Evolutionary conservation across 192 early-diverging fungal species (phyloP).

Genomic region (Lobosporangium transversale): DNA sequence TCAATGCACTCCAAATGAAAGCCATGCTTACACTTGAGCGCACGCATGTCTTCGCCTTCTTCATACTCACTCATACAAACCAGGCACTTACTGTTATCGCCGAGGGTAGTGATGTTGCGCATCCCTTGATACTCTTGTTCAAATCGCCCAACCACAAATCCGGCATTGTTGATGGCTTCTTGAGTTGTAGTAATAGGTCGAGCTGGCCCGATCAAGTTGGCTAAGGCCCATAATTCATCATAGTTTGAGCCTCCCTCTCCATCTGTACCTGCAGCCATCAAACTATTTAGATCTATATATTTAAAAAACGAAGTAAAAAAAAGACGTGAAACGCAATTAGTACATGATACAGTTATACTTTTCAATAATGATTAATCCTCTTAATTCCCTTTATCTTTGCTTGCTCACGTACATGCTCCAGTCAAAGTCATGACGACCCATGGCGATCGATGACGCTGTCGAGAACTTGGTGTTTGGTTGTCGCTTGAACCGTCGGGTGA

Average conservation of each 20-base stretch:
- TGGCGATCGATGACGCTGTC: constrained; percentile 26
- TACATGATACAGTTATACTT: too few relatives aligned
- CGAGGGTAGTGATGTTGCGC: constrained; percentile 28
- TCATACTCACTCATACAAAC: constrained; percentile 65
- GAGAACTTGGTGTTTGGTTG: constrained; percentile 3
- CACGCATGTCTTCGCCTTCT: constrained; percentile 57
- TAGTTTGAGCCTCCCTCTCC: constrained; percentile 39
- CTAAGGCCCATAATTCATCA: constrained; percentile 52
- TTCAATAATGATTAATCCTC: too few relatives aligned
- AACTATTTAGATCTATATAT: constrained; percentile 35
- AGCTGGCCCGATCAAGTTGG: constrained; percentile 55
- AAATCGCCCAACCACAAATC: constrained; percentile 40
- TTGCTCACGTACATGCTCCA: constrained; percentile 50
- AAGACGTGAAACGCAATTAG: too few relatives aligned
- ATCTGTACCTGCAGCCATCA: constrained; percentile 30
- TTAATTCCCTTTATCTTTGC: too few relatives aligned
- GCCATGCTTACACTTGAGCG: constrained; percentile 63
- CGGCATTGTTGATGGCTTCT: constrained; percentile 51
- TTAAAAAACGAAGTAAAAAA: background rate
- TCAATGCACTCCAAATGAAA: constrained; percentile 68
- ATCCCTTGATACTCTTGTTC: constrained; percentile 47
- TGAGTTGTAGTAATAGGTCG: constrained; percentile 57
- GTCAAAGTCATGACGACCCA: constrained; percentile 42
- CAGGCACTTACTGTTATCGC: constrained; percentile 55
- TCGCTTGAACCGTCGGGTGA: constrained; percentile 1